Conservation (phyloP, 1,284 basidiomycete genomes). For the Cryptococcus neoformans region DNA sequence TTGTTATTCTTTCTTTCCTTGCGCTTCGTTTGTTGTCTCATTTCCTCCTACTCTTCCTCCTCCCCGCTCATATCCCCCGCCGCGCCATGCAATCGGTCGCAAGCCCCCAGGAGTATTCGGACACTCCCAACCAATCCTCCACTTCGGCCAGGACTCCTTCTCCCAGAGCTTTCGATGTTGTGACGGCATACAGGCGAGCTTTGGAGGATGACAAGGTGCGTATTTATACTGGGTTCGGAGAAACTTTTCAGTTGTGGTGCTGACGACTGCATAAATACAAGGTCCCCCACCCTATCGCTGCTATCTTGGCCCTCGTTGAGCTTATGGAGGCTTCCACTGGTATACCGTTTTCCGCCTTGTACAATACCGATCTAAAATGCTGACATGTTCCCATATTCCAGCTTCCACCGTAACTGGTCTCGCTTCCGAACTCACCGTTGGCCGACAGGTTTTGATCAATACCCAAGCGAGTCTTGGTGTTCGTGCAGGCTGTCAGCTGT, state of each 20-base stretch:
- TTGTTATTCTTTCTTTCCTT: too few species aligned
- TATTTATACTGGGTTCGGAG: not conserved
- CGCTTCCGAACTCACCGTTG: slow-evolving; percentile 39
- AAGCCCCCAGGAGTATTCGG: slow-evolving; percentile 6
- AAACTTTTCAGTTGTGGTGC: slow-evolving; percentile 6
- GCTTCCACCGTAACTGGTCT: slow-evolving; percentile 47
- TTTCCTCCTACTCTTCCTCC: slow-evolving; percentile 4
- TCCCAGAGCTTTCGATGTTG: slow-evolving; percentile 38
- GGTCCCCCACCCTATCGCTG: slow-evolving; percentile 49
- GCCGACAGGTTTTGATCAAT: slow-evolving; percentile 36
- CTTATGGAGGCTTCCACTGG: slow-evolving; percentile 48
- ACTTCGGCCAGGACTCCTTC: slow-evolving; percentile 1
- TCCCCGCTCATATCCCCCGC: not conserved
- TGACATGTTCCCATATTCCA: slow-evolving; percentile 4
- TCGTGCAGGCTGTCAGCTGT: slow-evolving; percentile 48
- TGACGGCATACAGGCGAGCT: slow-evolving; percentile 41
- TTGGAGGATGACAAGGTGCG: slow-evolving; percentile 44
- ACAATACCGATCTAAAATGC: not conserved
- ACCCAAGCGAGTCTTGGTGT: slow-evolving; percentile 46
- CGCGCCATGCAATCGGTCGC: slow-evolving; percentile 8
- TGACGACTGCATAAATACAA: too few species aligned
- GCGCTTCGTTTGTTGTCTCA: not conserved
- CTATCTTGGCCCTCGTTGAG: slow-evolving; percentile 49
- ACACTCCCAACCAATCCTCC: slow-evolving; percentile 11
- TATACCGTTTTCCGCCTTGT: slow-evolving; percentile 6